A percentile compares a stretch with the other conserved stretches of the same genome.
Evolutionary conservation across 2,329 filamentous ascomycete species (phyloP).

Genomic region (Cercospora sesami): DNA sequence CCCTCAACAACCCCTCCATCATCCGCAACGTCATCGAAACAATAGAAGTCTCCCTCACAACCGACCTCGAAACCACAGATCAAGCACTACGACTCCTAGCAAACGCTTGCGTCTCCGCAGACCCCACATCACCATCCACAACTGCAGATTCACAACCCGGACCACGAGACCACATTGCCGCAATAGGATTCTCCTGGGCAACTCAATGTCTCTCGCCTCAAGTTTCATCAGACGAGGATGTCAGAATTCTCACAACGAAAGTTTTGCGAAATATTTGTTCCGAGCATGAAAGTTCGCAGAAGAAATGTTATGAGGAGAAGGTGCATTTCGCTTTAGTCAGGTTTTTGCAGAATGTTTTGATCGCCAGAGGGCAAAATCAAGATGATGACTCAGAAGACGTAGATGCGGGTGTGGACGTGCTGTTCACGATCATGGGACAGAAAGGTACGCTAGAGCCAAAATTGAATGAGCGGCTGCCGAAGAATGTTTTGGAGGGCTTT

Average conservation of each 20-base stretch:
- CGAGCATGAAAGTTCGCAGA: conserved; percentile 34
- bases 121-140: too few relatives aligned
- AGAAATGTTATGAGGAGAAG: conserved; percentile 26
- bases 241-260: conserved; percentile 36
- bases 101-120: conserved; percentile 38
- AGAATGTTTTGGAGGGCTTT: conserved; percentile 17
- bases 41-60: conserved; percentile 16
- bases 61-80: conserved; percentile 15
- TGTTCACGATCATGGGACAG: conserved; percentile 34
- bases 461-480: conserved; percentile 14
- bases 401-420: conserved; percentile 25
- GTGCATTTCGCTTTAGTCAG: conserved; percentile 26
- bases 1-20: conserved; percentile 19
- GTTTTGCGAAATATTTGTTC: conserved; percentile 49
- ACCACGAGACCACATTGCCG: conserved; percentile 20
- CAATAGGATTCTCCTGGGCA: conserved; percentile 34
- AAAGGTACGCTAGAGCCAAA: conserved; percentile 21
- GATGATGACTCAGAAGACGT: not conserved
- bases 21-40: conserved; percentile 22
- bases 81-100: conserved; percentile 36
- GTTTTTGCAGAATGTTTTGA: conserved; percentile 12
- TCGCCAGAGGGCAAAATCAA: not conserved
- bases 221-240: conserved; percentile 4
- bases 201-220: conserved; percentile 16
- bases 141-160: conserved; percentile 4